Percentiles rank a stretch among this genome's conserved stretches.
These are phyloP conservation scores for Cytospora paraplurivora DNA, from an alignment of 2,329 filamentous ascomycete genomes.

Conservation along the genomic window DNA sequence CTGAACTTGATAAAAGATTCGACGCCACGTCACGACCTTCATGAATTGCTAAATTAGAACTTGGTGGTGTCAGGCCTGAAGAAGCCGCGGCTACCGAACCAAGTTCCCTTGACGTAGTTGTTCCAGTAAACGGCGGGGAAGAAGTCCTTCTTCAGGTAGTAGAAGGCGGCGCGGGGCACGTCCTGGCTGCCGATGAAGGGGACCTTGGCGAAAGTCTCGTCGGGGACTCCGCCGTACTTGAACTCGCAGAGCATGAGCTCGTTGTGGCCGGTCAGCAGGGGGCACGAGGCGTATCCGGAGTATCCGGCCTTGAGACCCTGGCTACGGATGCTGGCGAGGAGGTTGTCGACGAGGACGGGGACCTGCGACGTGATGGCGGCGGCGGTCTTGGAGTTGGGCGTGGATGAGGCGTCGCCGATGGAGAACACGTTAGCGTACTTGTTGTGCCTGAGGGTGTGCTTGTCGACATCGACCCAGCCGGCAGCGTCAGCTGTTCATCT, in stretches of 20 bases:
- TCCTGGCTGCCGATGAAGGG: slow-evolving; percentile 42
- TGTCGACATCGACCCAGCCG: slow-evolving; percentile 33
- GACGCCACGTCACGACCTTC: not conserved
- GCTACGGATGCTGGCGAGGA: slow-evolving; percentile 41
- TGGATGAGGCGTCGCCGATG: slow-evolving; percentile 43
- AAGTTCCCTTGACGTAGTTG: slow-evolving; percentile 38
- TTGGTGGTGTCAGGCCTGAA: slow-evolving; percentile 25
- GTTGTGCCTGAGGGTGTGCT: slow-evolving; percentile 31
- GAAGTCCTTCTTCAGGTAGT: slow-evolving; percentile 49
- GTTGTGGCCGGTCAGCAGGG: slow-evolving; percentile 47
- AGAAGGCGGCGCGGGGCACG: slow-evolving; percentile 42
- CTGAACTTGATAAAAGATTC: not conserved
- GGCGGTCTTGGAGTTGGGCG: slow-evolving; percentile 48
- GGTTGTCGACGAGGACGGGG: slow-evolving; percentile 47
- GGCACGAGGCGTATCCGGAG: slow-evolving; percentile 50
- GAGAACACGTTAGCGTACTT: slow-evolving; percentile 45
- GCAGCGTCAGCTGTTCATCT: slow-evolving; percentile 27
- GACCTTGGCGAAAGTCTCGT: slow-evolving; percentile 45
- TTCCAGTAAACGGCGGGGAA: slow-evolving; percentile 41
- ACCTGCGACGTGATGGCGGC: slow-evolving; percentile 48
- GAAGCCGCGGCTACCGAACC: slow-evolving; percentile 36
- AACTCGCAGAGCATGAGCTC: slow-evolving; percentile 52
- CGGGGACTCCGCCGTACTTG: slow-evolving; percentile 49
- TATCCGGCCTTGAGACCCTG: slow-evolving; percentile 40
- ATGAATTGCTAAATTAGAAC: not conserved